A percentile compares a stretch with the other conserved stretches of the same genome.
Evolutionary conservation across 257 asterid genomes (phyloP).

Genomic region (Ilex asprella): DNA sequence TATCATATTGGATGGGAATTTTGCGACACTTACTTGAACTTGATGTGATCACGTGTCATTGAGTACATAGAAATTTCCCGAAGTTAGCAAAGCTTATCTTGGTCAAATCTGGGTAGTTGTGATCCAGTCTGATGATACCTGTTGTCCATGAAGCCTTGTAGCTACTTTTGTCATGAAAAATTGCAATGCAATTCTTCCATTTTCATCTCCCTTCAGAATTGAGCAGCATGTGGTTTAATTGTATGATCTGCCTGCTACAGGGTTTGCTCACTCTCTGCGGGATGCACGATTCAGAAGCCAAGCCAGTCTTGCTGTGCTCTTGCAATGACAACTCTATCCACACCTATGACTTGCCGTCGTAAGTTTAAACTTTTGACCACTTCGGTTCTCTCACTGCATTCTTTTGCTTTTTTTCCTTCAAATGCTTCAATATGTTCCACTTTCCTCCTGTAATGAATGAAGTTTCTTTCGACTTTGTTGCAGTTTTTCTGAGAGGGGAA

Average conservation of each 20-base stretch:
- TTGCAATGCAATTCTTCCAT: too few relatives aligned
- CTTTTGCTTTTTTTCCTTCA: neutral
- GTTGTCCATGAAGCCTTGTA: too few relatives aligned
- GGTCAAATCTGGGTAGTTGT: too few relatives aligned
- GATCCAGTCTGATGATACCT: too few relatives aligned
- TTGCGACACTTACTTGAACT: too few relatives aligned
- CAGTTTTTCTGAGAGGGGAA: constrained; percentile 85
- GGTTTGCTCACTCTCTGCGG: constrained; percentile 82
- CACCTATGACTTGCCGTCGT: constrained; percentile 94
- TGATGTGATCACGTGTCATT: too few relatives aligned
- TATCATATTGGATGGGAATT: too few relatives aligned
- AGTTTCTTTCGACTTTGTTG: neutral
- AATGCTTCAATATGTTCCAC: too few relatives aligned
- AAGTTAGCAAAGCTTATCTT: too few relatives aligned
- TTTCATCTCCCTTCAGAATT: neutral
- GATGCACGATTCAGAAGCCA: constrained; percentile 91
- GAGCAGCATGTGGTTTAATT: neutral
- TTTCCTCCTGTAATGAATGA: neutral
- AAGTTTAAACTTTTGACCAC: constrained; percentile 13
- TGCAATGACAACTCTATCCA: constrained; percentile 69
- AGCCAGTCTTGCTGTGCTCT: constrained; percentile 85
- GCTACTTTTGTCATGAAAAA: too few relatives aligned
- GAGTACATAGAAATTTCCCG: too few relatives aligned
- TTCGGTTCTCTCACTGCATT: neutral
- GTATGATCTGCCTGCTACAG: constrained; percentile 29